Conservation (phyloP, 2,329 filamentous ascomycete genomes). For the Berkeleyomyces basicola region DNA sequence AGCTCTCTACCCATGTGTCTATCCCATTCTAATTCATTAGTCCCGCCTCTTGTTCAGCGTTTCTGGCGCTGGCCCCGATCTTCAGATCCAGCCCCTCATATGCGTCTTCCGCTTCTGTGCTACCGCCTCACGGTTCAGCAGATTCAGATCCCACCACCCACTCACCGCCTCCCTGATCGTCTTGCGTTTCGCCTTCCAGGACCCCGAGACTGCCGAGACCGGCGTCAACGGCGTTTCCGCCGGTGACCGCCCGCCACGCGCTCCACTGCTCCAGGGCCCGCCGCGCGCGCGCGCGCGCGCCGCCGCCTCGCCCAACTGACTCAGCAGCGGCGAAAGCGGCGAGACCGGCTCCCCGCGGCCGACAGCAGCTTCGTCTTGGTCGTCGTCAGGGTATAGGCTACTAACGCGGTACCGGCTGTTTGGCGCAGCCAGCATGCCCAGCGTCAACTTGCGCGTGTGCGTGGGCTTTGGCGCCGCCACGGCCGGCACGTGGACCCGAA, state of each 20-base stretch:
- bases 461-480: background rate
- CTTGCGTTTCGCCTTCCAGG: constrained; percentile 23
- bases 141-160: constrained; percentile 38
- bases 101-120: constrained; percentile 6
- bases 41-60: background rate
- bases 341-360: constrained; percentile 15
- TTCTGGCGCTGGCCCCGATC: no score
- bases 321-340: constrained; percentile 17
- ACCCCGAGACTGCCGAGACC: constrained; percentile 13
- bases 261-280: background rate
- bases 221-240: constrained; percentile 14
- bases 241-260: constrained; percentile 2
- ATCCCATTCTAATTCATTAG: background rate
- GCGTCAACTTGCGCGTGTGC: constrained; percentile 3
- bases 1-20: background rate
- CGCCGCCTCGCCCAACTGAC: constrained; percentile 10
- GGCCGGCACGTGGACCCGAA: background rate
- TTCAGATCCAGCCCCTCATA: constrained; percentile 13
- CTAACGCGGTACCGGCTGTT: constrained; percentile 2
- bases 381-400: constrained; percentile 7
- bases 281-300: background rate
- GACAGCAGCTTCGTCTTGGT: background rate
- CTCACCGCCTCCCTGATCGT: constrained; percentile 33
- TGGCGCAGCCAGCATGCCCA: constrained; percentile 11
- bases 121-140: constrained; percentile 23